phyloP scores from a whole-genome alignment of 805 yeast species.

The Kuraishia borneana region DNA sequence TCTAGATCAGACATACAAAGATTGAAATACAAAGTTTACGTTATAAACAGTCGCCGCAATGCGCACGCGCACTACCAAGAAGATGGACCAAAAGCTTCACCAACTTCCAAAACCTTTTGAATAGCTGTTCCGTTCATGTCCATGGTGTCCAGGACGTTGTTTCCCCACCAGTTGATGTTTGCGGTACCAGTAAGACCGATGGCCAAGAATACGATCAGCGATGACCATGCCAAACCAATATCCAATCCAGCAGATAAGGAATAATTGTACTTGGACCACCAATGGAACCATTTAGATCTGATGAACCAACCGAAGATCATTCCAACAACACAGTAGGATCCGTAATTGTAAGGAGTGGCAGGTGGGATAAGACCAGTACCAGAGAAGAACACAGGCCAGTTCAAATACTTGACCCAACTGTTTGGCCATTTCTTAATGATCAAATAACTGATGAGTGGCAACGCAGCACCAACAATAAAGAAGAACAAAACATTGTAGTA shows the following conservation, averaged over 20 bases:
- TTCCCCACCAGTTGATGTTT: conserved; percentile 23
- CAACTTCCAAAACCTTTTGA: not conserved
- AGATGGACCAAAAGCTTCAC: not conserved
- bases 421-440: conserved; percentile 22
- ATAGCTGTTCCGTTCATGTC: not conserved
- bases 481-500: conserved; percentile 48
- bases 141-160: conserved; percentile 3
- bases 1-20: too few species aligned
- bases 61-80: too few species aligned
- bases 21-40: too few species aligned
- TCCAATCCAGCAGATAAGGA: conserved; percentile 37
- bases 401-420: conserved; percentile 32
- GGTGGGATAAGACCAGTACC: conserved; percentile 62
- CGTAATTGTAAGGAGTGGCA: conserved; percentile 59
- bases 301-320: conserved; percentile 13
- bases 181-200: conserved; percentile 18
- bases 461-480: conserved; percentile 43
- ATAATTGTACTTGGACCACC: conserved; percentile 34
- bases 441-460: conserved; percentile 27
- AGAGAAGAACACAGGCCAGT: conserved; percentile 59
- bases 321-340: conserved; percentile 28
- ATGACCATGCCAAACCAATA: conserved; percentile 29
- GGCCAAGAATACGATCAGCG: conserved; percentile 16
- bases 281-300: conserved; percentile 13
- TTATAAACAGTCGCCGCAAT: too few species aligned